A percentile compares a stretch with the other conserved stretches of the same genome.
phyloP scores from a whole-genome alignment of 192 early-diverging fungal genomes.

The Rhizophagus sp. region DNA sequence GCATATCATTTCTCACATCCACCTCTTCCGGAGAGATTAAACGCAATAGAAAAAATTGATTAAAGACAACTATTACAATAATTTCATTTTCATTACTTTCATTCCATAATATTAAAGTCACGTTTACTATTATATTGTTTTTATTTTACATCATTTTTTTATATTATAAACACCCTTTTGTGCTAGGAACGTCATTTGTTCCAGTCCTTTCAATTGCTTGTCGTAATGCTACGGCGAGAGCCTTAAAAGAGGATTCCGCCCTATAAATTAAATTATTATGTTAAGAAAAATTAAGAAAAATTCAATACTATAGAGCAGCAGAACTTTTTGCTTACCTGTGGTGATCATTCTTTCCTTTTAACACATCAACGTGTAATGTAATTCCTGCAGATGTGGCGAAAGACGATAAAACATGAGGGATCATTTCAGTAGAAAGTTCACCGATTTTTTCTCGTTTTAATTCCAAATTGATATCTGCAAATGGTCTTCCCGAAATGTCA shows the following conservation, averaged over 20 bases:
- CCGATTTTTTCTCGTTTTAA: constrained; percentile 94
- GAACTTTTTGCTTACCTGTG: constrained; percentile 65
- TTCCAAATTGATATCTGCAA: constrained; percentile 78
- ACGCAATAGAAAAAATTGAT: constrained; percentile 41
- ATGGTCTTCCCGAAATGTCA: constrained; percentile 95
- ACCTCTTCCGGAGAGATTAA: constrained; percentile 84
- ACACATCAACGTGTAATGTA: constrained; percentile 94
- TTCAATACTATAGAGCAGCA: not conserved
- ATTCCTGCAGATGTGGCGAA: constrained; percentile 92
- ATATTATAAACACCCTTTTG: constrained; percentile 84
- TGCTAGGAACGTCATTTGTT: constrained; percentile 87
- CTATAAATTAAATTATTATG: constrained; percentile 42
- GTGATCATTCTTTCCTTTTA: constrained; percentile 97
- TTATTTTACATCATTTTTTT: not conserved
- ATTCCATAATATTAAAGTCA: not conserved
- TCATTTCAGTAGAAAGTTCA: constrained; percentile 93
- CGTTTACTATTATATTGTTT: not conserved
- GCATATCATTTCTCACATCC: constrained; percentile 94
- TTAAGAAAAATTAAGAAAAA: not conserved
- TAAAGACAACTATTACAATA: not conserved
- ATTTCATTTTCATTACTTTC: not conserved
- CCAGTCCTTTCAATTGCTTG: constrained; percentile 88
- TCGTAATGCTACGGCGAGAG: constrained; percentile 89
- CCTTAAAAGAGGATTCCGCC: constrained; percentile 96
- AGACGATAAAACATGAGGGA: constrained; percentile 92